Evolutionary conservation across 139 green algal genomes (phyloP), one percentile per base, ranked within the genome.

Genomic region (Closterium sp.): DNA sequence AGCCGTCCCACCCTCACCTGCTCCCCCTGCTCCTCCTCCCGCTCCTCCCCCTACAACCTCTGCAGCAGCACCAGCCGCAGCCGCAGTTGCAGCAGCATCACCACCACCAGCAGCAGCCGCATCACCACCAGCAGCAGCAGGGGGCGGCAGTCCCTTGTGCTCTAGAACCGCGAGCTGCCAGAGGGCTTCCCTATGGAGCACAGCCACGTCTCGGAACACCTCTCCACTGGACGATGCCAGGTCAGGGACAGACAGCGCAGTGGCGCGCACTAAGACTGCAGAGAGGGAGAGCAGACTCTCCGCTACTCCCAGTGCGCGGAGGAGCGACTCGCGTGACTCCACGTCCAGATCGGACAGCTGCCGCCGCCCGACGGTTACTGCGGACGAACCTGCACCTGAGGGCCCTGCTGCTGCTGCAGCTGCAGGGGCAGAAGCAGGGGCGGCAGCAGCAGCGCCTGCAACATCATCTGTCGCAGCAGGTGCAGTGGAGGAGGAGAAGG

Each of bases 101-200:
- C n/a, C n/a, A n/a, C n/a, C 84, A 23, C 12, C 31, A 33, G 10
- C 31, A 33, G 32, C 84, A 28, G 84, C 84, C 23, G 84, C 84
- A 87, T 19, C 23, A 33, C 21, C 10, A 10, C 12, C 84, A 32
- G 31, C 84, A 34, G 84, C 1, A 19, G 31, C 84, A 23, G 31
- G 31, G 2, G 55, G 55, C 12, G 55, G 55, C 55, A 76, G 7
- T 76, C 55, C 55, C 55, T 33, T 90, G 30, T 91, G 33, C 32
- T 90, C 28, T 21, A 90, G 9, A 2, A 94, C 33, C 5, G 91
- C 69, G 7, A 93, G n/a, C 36, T 94, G 92, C 90, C 90, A 92
- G 9, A 86, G 64, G 16, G 89, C 36, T 36, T 91, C 90, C 33
- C 35, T 33, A 19, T 92, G 34, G 6, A 94, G 25, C 33, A 36